These are phyloP conservation scores for Alternaria longipes DNA, from an alignment of 2,329 filamentous ascomycete genomes.

Conservation along the genomic window DNA sequence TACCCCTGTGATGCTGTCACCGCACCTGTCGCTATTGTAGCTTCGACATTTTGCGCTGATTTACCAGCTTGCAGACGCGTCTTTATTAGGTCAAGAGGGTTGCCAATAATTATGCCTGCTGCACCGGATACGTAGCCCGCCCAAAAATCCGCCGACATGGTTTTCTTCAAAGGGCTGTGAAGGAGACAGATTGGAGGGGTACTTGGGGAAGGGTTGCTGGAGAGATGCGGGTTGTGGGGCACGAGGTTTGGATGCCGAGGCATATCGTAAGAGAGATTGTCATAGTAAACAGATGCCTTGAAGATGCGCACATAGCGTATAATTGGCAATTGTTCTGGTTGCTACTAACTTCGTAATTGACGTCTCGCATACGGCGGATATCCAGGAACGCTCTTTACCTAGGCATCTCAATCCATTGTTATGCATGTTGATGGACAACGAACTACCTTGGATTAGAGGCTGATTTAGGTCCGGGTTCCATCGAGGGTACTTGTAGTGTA, in stretches of 20 bases:
- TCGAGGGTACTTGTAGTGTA: neutral
- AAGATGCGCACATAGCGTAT: neutral
- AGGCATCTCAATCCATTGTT: neutral
- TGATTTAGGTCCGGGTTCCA: neutral
- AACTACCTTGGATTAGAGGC: neutral
- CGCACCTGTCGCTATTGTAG: conserved; percentile 12
- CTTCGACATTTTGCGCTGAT: conserved; percentile 22
- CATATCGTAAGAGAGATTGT: neutral
- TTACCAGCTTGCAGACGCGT: conserved; percentile 78
- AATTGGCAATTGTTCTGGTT: neutral
- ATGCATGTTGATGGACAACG: neutral
- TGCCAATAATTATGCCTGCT: conserved; percentile 85
- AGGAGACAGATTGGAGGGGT: conserved; percentile 21
- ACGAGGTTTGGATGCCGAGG: conserved; percentile 25
- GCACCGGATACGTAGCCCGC: conserved; percentile 90
- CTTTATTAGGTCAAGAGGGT: conserved; percentile 82
- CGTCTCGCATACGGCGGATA: neutral
- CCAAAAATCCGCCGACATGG: conserved; percentile 91
- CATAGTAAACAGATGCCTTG: neutral
- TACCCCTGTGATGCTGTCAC: conserved; percentile 30
- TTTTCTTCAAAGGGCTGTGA: neutral
- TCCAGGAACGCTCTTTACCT: neutral
- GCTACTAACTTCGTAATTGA: neutral
- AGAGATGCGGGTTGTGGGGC: conserved; percentile 16
- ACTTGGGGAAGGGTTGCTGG: conserved; percentile 12